Evolutionary conservation across 1,139 yeast genomes (phyloP).

Genomic region (Nakaseomyces bracarensis): DNA sequence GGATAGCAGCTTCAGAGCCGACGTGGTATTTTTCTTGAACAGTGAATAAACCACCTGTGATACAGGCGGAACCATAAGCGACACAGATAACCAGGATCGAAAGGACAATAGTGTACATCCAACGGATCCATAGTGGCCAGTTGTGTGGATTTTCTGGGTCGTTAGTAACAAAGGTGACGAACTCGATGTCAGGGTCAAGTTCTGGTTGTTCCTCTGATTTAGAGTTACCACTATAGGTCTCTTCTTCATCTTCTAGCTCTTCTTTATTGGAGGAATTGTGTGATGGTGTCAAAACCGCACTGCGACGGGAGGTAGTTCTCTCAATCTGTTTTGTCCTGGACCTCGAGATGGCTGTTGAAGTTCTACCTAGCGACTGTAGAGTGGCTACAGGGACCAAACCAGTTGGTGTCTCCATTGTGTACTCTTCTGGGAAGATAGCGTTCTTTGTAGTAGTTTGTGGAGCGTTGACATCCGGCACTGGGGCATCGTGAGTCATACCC

Average conservation of each 20-base stretch:
- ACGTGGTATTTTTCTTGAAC: slow-evolving; percentile 59
- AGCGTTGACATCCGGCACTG: slow-evolving; percentile 49
- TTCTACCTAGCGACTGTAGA: slow-evolving; percentile 58
- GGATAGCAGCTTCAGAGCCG: slow-evolving; percentile 65
- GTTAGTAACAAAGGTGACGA: slow-evolving; percentile 65
- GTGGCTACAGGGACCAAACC: slow-evolving; percentile 79
- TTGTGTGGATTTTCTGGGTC: slow-evolving; percentile 87
- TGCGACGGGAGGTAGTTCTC: slow-evolving; percentile 11
- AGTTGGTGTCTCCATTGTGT: slow-evolving; percentile 74
- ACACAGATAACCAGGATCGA: slow-evolving; percentile 72
- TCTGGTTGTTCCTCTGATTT: slow-evolving; percentile 25
- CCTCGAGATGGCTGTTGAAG: slow-evolving; percentile 35
- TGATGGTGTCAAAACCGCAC: neutral
- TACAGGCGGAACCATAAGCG: slow-evolving; percentile 84
- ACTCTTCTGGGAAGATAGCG: slow-evolving; percentile 86
- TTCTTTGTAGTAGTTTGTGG: slow-evolving; percentile 46
- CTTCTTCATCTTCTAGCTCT: slow-evolving; percentile 23
- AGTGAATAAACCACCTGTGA: slow-evolving; percentile 72
- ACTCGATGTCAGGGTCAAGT: slow-evolving; percentile 61
- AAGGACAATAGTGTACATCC: slow-evolving; percentile 60
- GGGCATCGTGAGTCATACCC: slow-evolving; percentile 49
- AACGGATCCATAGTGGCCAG: slow-evolving; percentile 53
- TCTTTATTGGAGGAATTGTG: slow-evolving; percentile 13
- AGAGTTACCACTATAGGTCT: slow-evolving; percentile 14
- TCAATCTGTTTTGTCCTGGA: slow-evolving; percentile 30